Evolutionary conservation across 2,329 filamentous ascomycete genomes (phyloP), one percentile per base, ranked within the genome.

Genomic region (Colletotrichum melonis): DNA sequence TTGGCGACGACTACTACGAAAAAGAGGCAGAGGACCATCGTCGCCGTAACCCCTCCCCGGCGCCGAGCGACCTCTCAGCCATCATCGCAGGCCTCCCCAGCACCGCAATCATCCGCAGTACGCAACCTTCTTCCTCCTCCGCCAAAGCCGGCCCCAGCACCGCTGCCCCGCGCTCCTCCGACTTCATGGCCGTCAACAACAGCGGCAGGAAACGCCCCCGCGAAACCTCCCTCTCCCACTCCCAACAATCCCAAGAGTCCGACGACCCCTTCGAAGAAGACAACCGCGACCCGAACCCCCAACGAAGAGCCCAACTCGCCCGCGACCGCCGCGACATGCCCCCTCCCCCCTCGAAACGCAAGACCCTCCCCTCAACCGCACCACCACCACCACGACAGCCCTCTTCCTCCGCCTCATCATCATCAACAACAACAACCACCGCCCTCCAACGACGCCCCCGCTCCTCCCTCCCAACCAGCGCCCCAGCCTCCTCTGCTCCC

Each of bases 241-340:
- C 69, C 8, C 66, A 49, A 49, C 42, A 46, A 28, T 55, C 55
- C 26, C 59, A 73, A 38, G 66, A 70, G 12, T 11, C 70, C 5
- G 75, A 76, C 14, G 75, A 77, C 67, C 56, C 35, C 19, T 79
- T 79, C 59, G 75, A 79, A 70, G 54, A 68, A 19, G 77, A 79
- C 60, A 24, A 24, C 38, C 75, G 76, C 38, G 30, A 60, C 0
- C 70, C 74, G 4, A 62, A 77, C 42, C 66, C 63, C 7, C n/a
- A 72, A 46, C 78, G 81, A 67, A 32, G 75, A 58, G 66, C 80
- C 72, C 71, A 79, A 75, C 65, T 78, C 75, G 59, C 63, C 52
- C 65, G 58, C 58, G 58, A 77, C 69, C 74, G 78, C 62, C 74
- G 76, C 63, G 71, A 75, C 58, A 73, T 74, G 71, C 70, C 74